phyloP scores from a whole-genome alignment of 75 land plant species.

The Adiantum capillusveneris region DNA sequence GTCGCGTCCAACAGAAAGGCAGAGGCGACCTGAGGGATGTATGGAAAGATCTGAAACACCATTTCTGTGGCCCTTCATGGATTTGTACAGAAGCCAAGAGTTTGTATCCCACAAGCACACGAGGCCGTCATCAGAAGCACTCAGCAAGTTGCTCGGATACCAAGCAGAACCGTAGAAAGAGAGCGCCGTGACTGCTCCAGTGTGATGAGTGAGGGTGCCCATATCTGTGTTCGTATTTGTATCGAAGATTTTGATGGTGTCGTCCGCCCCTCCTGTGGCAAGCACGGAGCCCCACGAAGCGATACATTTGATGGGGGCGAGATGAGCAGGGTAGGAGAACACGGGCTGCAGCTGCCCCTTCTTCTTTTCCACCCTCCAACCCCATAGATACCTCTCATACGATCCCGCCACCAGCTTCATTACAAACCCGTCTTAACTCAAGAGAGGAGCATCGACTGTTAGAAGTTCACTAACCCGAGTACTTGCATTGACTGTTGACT shows the following conservation, averaged over 20 bases:
- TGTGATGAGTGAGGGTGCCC: slow-evolving; percentile 49
- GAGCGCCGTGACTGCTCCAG: slow-evolving; percentile 52
- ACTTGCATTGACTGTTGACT: too few species aligned
- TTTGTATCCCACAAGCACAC: slow-evolving; percentile 73
- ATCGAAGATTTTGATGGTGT: slow-evolving; percentile 80
- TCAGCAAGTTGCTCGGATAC: slow-evolving; percentile 65
- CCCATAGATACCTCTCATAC: slow-evolving; percentile 85
- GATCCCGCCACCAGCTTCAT: slow-evolving; percentile 85
- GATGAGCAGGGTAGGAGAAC: slow-evolving; percentile 86
- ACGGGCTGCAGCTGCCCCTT: slow-evolving; percentile 27
- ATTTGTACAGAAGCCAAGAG: slow-evolving; percentile 63
- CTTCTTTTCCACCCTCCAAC: slow-evolving; percentile 38
- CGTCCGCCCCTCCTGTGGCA: slow-evolving; percentile 74
- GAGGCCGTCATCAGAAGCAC: slow-evolving; percentile 64
- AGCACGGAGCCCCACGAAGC: slow-evolving; percentile 58
- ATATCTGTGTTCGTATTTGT: slow-evolving; percentile 43
- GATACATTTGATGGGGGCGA: slow-evolving; percentile 60
- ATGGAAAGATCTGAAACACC: slow-evolving; percentile 56
- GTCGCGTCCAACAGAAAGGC: slow-evolving; percentile 58
- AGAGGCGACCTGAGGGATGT: slow-evolving; percentile 70
- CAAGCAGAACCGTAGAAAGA: slow-evolving; percentile 41
- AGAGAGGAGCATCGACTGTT: too few species aligned
- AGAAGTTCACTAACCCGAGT: too few species aligned
- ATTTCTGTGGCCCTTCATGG: slow-evolving; percentile 43
- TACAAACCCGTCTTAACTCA: too few species aligned